Evolutionary conservation across 257 asterid species (phyloP), one percentile per base, ranked within the genome.

Genomic region (Schizonepeta tenuifolia): DNA sequence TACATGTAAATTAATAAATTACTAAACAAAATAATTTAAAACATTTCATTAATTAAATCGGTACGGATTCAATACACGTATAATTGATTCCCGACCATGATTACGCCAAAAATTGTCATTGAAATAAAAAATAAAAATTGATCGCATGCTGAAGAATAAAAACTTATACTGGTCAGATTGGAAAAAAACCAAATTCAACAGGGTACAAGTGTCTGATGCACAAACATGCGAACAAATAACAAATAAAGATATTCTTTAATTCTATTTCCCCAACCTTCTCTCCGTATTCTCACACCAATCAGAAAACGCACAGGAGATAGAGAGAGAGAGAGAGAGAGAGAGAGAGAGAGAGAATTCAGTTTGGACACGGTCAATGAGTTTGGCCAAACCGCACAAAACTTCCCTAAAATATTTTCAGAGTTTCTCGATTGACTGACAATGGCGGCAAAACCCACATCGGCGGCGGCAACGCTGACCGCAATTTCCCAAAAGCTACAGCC

Each of bases 391-490:
- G 55, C 75, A 22, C 15, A 15, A 38, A 70, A 65, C 41, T 59
- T 67, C 63, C 61, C 67, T 44, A 13, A 78, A 72, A 59, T 72
- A 64, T 21, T 17, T 9, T 31, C 44, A n/a, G 22, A 58, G 8
- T 54, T 35, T 47, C 67, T 74, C 5, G 10, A 26, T 76, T 69
- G 51, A 20, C 20, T 31, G 26, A 53, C 47, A 53, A 81, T 84
- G 89, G 82, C 86, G 56, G 80, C 89, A 24, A 84, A 79, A 70
- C 85, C 85, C 65, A 35, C 88, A 35, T 70, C 83, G 7, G 62
- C 77, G 9, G 68, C 85, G 7, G 40, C 64, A 7, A 21, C 76
- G 6, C 69, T 73, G 2, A 22, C 77, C 3, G 46, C 78, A 14
- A 55, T 65, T 18, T 67, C 69, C 4, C 80, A 77, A 9, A 80